Base-by-base conservation (phyloP, 1,284 basidiomycete genomes). In the Naganishia sp. region DNA sequence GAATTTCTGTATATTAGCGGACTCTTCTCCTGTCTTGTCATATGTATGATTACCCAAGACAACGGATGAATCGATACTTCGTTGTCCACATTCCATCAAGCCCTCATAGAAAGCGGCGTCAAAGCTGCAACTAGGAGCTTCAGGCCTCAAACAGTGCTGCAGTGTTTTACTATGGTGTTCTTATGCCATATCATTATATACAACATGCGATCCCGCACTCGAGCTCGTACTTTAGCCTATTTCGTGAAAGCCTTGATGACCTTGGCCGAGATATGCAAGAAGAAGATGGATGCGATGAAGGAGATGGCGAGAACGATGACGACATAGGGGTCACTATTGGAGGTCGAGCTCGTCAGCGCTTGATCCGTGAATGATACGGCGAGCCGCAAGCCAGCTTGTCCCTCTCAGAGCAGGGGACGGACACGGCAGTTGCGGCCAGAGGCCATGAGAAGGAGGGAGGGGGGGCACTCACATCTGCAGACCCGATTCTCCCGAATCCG, bases 271-370 rank as follows among this genome's bases (percentile, higher is more conserved):
- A 99, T 95, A 82, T 99, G 95, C 54, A 99, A 89, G 87, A 94
- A 93, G 85, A 99, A 97, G 78, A 99, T 97, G 67, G 93, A 96
- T 66, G 89, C 94, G 81, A 99, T 97, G 85, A 99, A 99, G 41
- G 92, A 93, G 69, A 99, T 87, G 28, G 95, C 96, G 49, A 99
- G 88, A 70, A 98, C 91, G 69, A 98, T 88, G 71, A 98, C 94
- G 72, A 98, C 94, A 82, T 94, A 97, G 6, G 95, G 95, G 82
- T 99, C 95, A 71, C 94, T 97, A 75, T 43, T 71, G 17, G 17
- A 25, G 47, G 18, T 18, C 5, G 35, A 17, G 15, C 4, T 13
- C 13, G 13, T 61, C 47, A 61, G 57, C 35, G 4, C 3, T 1
- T 43, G 31, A 3, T 17, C 45, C 21, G 5, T 47, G 23, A 28